Conservation (phyloP, 805 yeast species). For the Nakazawaea ernobii region DNA sequence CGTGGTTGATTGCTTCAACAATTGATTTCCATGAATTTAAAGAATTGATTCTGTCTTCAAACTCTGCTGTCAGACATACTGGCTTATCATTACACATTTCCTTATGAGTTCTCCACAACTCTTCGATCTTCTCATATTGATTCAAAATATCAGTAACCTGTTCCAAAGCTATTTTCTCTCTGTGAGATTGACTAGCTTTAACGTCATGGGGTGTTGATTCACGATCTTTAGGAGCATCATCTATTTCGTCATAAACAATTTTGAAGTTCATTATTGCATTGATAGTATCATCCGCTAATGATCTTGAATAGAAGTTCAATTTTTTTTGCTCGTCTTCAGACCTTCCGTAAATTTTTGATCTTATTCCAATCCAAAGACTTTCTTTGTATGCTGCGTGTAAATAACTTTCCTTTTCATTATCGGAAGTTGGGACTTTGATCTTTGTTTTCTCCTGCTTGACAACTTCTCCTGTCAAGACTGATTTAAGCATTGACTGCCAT, state of each 20-base stretch:
- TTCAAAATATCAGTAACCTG: constrained; percentile 56
- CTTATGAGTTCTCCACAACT: constrained; percentile 70
- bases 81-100: constrained; percentile 82
- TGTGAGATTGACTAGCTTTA: constrained; percentile 12
- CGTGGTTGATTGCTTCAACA: constrained; percentile 60
- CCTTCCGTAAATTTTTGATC: constrained; percentile 77
- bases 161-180: constrained; percentile 29
- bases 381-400: constrained; percentile 54
- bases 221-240: constrained; percentile 11
- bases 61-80: constrained; percentile 54
- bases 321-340: constrained; percentile 73
- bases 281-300: constrained; percentile 66
- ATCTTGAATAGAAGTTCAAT: constrained; percentile 61
- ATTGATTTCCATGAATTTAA: constrained; percentile 80
- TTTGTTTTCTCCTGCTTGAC: constrained; percentile 84
- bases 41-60: constrained; percentile 65
- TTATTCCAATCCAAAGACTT: constrained; percentile 81
- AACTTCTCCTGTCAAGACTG: constrained; percentile 93
- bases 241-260: constrained; percentile 35
- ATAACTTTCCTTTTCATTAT: constrained; percentile 39
- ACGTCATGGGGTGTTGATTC: background rate
- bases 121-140: constrained; percentile 60
- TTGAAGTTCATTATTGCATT: constrained; percentile 64
- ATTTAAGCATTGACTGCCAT: constrained; percentile 92
- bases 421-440: constrained; percentile 44